Percentiles rank a stretch among this genome's conserved stretches.
Conservation (phyloP, 176 grass and related monocot genomes). For the Aechmea fasciata region DNA sequence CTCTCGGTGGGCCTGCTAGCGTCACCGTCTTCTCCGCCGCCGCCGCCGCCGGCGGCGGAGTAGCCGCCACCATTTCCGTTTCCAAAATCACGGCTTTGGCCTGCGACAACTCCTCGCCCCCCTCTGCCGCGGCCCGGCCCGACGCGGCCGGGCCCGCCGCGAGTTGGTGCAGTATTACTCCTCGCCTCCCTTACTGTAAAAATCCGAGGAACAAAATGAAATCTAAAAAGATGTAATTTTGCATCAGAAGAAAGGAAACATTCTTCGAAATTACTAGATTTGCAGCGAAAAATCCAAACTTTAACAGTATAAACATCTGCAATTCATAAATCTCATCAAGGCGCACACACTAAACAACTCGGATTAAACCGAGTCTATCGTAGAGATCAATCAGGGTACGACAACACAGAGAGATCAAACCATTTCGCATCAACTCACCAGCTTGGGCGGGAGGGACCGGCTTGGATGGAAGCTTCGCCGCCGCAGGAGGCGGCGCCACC, state of each 20-base stretch:
- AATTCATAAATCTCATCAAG: background rate
- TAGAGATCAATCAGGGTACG: background rate
- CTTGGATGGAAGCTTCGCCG: constrained; percentile 47
- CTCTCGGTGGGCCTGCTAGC: constrained; percentile 33
- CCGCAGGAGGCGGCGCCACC: constrained; percentile 4
- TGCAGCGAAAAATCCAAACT: background rate
- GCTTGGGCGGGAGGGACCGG: constrained; percentile 57
- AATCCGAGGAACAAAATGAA: background rate
- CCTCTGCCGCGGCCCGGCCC: constrained; percentile 35
- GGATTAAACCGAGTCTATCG: background rate
- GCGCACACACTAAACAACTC: background rate
- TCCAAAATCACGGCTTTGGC: constrained; percentile 31
- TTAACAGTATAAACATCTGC: background rate
- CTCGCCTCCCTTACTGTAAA: constrained; percentile 50
- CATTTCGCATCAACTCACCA: constrained; percentile 27
- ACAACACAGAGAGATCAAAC: background rate
- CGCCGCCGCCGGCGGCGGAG: constrained; percentile 22
- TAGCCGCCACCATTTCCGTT: constrained; percentile 29
- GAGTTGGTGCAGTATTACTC: constrained; percentile 38
- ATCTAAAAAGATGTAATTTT: background rate
- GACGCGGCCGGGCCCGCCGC: constrained; percentile 33
- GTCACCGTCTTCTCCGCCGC: constrained; percentile 22
- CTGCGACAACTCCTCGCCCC: constrained; percentile 36
- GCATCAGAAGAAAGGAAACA: background rate
- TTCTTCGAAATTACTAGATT: constrained; percentile 5